Percentiles rank a stretch among this genome's conserved stretches.
Evolutionary conservation across 208 protist genomes (phyloP).

Genomic region (Leishmania guyanensis): DNA sequence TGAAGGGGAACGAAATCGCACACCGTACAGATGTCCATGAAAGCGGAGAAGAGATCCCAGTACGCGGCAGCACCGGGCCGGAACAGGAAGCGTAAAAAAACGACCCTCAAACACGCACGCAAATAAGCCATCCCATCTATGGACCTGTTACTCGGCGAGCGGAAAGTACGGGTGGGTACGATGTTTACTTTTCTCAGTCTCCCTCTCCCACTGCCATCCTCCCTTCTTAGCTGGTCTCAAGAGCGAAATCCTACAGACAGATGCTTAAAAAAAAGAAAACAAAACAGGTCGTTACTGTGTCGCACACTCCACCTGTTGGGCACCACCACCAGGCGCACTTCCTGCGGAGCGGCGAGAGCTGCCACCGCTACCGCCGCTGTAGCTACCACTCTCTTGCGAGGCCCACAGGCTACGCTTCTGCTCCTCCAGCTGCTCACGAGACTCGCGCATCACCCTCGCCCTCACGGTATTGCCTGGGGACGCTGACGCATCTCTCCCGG

Average conservation of each 20-base stretch:
- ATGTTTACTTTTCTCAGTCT: neutral
- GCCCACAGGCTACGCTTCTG: slow-evolving; percentile 75
- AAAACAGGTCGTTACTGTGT: slow-evolving; percentile 48
- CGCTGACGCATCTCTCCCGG: slow-evolving; percentile 32
- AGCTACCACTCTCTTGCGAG: slow-evolving; percentile 45
- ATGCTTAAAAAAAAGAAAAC: neutral
- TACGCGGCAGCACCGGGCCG: neutral
- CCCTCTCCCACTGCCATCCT: neutral
- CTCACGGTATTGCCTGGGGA: slow-evolving; percentile 71
- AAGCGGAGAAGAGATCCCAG: neutral
- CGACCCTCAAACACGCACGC: neutral
- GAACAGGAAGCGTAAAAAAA: neutral
- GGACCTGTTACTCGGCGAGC: neutral
- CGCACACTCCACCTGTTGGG: slow-evolving; percentile 69
- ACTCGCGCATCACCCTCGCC: slow-evolving; percentile 78
- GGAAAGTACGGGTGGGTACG: neutral
- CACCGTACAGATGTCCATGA: neutral
- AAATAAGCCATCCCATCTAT: neutral
- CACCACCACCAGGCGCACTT: slow-evolving; percentile 31
- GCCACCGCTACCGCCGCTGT: slow-evolving; percentile 33
- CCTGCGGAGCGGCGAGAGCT: slow-evolving; percentile 23
- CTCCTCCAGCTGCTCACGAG: slow-evolving; percentile 73
- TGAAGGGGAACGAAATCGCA: slow-evolving; percentile 1
- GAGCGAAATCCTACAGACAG: neutral
- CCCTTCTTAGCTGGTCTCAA: neutral